Evolutionary conservation across 768 basidiomycete genomes (phyloP).

Genomic region (Rhizopogon sp.): DNA sequence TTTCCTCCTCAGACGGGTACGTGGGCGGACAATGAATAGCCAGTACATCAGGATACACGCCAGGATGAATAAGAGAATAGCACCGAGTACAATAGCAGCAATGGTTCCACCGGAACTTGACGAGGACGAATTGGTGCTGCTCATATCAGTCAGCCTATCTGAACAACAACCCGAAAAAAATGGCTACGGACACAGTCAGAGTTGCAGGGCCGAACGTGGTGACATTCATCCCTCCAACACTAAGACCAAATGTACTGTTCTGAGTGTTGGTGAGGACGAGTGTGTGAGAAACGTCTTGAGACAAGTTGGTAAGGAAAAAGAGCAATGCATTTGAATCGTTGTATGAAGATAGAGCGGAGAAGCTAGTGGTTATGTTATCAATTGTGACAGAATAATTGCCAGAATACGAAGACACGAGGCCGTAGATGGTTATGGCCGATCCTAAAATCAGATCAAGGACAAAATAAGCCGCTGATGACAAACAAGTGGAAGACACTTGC

Average conservation of each 20-base stretch:
- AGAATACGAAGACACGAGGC: constrained; percentile 51
- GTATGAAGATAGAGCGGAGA: constrained; percentile 52
- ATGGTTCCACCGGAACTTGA: constrained; percentile 49
- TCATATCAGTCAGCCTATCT: constrained; percentile 5
- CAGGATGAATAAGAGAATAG: constrained; percentile 46
- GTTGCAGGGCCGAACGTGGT: constrained; percentile 32
- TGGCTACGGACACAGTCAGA: constrained; percentile 28
- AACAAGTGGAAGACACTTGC: constrained; percentile 26
- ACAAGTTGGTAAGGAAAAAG: constrained; percentile 59
- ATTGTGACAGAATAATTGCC: constrained; percentile 58
- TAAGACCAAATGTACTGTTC: constrained; percentile 44
- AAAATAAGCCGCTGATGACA: neutral
- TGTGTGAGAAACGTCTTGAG: constrained; percentile 42
- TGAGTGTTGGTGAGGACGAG: constrained; percentile 55
- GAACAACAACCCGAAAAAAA: neutral
- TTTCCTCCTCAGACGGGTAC: constrained; percentile 25
- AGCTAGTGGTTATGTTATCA: constrained; percentile 41
- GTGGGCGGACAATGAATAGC: constrained; percentile 45
- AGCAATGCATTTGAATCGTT: constrained; percentile 48
- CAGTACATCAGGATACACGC: constrained; percentile 36
- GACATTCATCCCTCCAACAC: constrained; percentile 45
- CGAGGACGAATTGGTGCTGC: constrained; percentile 10
- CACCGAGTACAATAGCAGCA: constrained; percentile 59
- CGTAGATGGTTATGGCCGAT: constrained; percentile 53
- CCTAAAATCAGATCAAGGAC: constrained; percentile 34